phyloP scores from a whole-genome alignment of 257 asterid species.

The Euphrasia confusa region DNA sequence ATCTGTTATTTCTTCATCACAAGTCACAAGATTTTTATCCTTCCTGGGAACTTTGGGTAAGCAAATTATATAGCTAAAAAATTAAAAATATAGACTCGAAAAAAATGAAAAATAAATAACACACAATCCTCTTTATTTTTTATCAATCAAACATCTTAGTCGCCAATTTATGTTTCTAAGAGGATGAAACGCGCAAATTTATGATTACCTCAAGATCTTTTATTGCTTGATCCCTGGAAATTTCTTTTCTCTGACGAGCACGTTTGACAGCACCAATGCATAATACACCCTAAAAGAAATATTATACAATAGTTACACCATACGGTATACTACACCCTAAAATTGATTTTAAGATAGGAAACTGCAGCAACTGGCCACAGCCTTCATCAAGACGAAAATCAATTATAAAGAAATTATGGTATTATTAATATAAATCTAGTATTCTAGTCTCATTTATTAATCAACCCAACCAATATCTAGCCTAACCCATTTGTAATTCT shows the following conservation, averaged over 20 bases:
- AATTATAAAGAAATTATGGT: background rate
- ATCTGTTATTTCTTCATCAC: background rate
- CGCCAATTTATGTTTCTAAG: conserved; percentile 10
- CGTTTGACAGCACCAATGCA: conserved; percentile 88
- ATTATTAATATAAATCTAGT: no score
- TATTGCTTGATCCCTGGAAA: conserved; percentile 73
- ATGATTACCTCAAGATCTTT: conserved; percentile 73
- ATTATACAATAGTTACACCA: background rate
- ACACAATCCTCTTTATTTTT: no score
- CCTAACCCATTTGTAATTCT: no score
- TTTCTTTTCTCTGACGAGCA: conserved; percentile 65
- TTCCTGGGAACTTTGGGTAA: background rate
- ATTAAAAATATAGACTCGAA: background rate
- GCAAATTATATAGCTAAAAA: background rate
- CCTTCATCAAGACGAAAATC: conserved; percentile 4
- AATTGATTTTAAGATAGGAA: background rate
- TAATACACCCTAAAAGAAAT: conserved; percentile 52
- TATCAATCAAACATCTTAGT: no score
- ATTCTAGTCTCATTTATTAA: no score
- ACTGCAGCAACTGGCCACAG: conserved; percentile 11
- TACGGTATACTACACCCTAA: background rate
- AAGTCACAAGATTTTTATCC: background rate
- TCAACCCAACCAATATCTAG: background rate
- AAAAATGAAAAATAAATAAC: background rate
- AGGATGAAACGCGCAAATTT: background rate